Conservation (phyloP, 169 alveolate species). For the Plasmodium fragile region DNA sequence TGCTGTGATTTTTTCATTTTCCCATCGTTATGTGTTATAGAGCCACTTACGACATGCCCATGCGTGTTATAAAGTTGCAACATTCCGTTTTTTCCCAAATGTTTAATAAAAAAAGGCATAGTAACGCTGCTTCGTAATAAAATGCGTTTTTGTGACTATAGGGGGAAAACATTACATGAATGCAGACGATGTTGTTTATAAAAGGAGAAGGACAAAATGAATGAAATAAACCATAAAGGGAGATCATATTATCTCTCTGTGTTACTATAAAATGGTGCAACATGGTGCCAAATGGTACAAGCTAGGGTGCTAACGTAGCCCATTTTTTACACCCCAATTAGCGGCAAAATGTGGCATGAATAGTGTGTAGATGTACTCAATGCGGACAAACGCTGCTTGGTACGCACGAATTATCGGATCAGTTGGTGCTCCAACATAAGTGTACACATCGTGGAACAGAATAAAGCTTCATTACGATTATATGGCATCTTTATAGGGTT, state of each 20-base stretch:
- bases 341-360: not conserved
- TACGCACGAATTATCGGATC: not conserved
- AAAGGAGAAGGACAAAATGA: not conserved
- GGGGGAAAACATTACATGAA: not conserved
- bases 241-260: not conserved
- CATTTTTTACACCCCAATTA: not conserved
- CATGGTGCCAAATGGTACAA: not conserved
- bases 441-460: not conserved
- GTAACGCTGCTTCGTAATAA: not conserved
- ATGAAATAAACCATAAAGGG: not conserved
- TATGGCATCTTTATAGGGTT: not conserved
- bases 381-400: not conserved
- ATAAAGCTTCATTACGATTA: not conserved
- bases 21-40: not conserved
- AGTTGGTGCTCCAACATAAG: not conserved
- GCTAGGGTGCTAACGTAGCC: not conserved
- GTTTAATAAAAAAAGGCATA: not conserved
- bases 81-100: not conserved
- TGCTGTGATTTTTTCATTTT: not conserved
- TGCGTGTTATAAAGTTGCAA: not conserved
- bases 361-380: not conserved
- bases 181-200: not conserved
- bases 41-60: not conserved
- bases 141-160: not conserved
- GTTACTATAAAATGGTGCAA: not conserved